phyloP scores from a whole-genome alignment of 164 flowering plant genomes.

The Kingdonia uniflora region DNA sequence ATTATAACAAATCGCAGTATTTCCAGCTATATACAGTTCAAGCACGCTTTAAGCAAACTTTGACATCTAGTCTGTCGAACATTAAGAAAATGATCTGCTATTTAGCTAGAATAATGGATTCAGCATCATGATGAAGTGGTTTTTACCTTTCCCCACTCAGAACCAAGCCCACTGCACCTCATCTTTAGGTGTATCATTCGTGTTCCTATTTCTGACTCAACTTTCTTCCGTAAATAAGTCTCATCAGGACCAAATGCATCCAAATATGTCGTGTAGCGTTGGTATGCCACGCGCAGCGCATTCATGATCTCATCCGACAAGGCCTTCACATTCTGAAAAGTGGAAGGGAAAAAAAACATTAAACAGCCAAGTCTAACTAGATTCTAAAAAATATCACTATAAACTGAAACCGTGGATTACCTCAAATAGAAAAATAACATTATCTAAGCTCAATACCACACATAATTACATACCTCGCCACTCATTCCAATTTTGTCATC shows the following conservation, averaged over 20 bases:
- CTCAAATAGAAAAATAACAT: neutral
- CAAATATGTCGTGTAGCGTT: conserved; percentile 60
- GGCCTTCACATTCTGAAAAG: conserved; percentile 55
- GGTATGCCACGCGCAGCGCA: conserved; percentile 40
- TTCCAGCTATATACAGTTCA: too few species aligned
- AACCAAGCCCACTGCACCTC: conserved; percentile 71
- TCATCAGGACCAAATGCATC: conserved; percentile 86
- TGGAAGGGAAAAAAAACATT: neutral
- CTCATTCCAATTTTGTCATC: conserved; percentile 76
- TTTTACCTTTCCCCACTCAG: conserved; percentile 95
- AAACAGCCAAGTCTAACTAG: neutral
- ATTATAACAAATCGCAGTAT: too few species aligned
- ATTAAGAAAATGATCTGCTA: too few species aligned
- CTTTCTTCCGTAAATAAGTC: conserved; percentile 65
- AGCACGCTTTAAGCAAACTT: too few species aligned
- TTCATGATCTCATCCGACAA: conserved; percentile 39
- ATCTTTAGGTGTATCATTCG: conserved; percentile 87
- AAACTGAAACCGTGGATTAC: too few species aligned
- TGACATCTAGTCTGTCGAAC: too few species aligned
- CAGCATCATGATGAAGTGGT: too few species aligned
- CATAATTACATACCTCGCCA: conserved; percentile 59
- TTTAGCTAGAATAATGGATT: too few species aligned
- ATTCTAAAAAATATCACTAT: too few species aligned
- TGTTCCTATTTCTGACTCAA: conserved; percentile 77
- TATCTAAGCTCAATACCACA: neutral